Conservation (phyloP, 257 asterid genomes). For the Dorcoceras hygrometricum region DNA sequence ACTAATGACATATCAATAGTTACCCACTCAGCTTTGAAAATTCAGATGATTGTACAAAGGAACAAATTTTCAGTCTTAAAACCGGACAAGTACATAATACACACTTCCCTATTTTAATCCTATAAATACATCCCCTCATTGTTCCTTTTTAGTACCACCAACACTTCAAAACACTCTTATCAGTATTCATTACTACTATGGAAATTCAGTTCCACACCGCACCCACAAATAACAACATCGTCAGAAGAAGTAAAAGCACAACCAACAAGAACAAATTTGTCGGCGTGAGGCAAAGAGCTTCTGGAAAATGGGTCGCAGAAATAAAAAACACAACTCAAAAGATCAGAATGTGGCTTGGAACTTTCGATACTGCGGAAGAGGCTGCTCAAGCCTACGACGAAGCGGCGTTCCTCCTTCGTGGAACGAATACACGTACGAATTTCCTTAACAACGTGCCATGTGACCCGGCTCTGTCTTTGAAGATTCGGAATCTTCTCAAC, state of each 20-base stretch:
- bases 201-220: slow-evolving; percentile 44
- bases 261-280: slow-evolving; percentile 53
- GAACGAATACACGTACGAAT: slow-evolving; percentile 71
- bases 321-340: slow-evolving; percentile 86
- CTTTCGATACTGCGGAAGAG: slow-evolving; percentile 82
- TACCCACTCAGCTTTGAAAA: slow-evolving; percentile 38
- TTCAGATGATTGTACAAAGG: slow-evolving; percentile 41
- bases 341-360: slow-evolving; percentile 91
- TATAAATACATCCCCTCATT: slow-evolving; percentile 32
- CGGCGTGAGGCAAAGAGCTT: slow-evolving; percentile 85
- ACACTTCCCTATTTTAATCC: background rate
- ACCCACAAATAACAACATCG: slow-evolving; percentile 7
- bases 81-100: slow-evolving; percentile 42
- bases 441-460: slow-evolving; percentile 56
- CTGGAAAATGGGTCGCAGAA: slow-evolving; percentile 90
- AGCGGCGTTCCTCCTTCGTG: slow-evolving; percentile 82
- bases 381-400: slow-evolving; percentile 87
- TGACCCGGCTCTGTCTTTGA: slow-evolving; percentile 70
- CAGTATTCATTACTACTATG: slow-evolving; percentile 25
- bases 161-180: slow-evolving; percentile 13
- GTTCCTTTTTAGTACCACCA: background rate
- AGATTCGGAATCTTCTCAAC: slow-evolving; percentile 65
- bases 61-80: slow-evolving; percentile 22
- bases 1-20: slow-evolving; percentile 34
- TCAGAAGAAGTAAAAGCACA: slow-evolving; percentile 26